Evolutionary conservation across 768 basidiomycete species (phyloP), one percentile per base, ranked within the genome.

Genomic region (Tephrocybe sp.): DNA sequence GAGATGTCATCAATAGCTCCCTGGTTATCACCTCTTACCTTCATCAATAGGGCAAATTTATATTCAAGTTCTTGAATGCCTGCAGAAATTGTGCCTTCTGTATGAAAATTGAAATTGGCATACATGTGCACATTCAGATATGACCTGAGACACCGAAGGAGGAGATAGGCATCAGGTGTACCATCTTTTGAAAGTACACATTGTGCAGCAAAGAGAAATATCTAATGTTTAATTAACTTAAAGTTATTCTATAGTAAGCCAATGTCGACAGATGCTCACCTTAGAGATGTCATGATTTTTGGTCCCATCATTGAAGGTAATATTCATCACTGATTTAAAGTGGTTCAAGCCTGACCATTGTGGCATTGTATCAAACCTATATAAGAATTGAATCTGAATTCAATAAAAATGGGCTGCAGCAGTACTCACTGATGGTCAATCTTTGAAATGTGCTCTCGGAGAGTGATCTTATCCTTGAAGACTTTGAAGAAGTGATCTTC

Each of bases 401-500:
- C 4, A 30, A 12, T n/a, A 47, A n/a, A 41, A 26, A 48, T 46
- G 15, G 13, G 9, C 24, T 11, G 31, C 8, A 24, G 5, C 19
- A 34, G 13, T 16, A 55, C 50, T 55, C 55, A 70, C 69, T 63
- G 60, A 9, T 52, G 19, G 50, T 68, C 59, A 30, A 49, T 18
- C 63, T 38, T 5, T 39, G 53, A 15, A 38, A 21, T 4, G 47
- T 47, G 4, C 42, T 37, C 6, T 58, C 60, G 53, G 0, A 22
- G 34, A 1, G 50, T 47, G 4, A 69, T 31, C 27, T 58, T 36
- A 7, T 26, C 35, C 48, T 68, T 63, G 19, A 72, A 11, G 18
- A 64, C 47, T 6, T 19, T 27, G 28, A 63, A 66, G 0, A 76
- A 32, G 41, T 75, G 73, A 22, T 68, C 60, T 1, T 62, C 64